Conservation (phyloP, 2,329 filamentous ascomycete genomes). For the Purpureocillium takamizusanense region DNA sequence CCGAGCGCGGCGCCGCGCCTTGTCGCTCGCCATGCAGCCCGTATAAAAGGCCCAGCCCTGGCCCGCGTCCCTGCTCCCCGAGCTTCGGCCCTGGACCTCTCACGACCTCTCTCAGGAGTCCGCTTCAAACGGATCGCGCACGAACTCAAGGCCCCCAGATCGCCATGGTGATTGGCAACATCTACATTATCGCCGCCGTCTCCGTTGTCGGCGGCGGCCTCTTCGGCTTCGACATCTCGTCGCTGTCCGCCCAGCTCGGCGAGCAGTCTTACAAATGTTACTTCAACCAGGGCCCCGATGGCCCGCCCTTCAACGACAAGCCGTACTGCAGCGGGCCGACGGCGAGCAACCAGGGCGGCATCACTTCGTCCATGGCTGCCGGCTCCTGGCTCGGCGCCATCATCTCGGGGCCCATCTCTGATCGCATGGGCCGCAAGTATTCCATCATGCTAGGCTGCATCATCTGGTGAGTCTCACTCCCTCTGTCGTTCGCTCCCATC, state of each 20-base stretch:
- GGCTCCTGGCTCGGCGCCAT: constrained; percentile 42
- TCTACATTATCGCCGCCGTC: constrained; percentile 25
- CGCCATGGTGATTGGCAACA: constrained; percentile 20
- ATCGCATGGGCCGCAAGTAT: constrained; percentile 38
- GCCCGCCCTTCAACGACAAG: constrained; percentile 19
- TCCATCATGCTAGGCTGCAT: constrained; percentile 41
- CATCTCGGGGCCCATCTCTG: constrained; percentile 38
- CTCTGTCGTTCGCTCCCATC: no score
- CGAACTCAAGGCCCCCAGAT: no score
- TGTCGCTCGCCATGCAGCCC: no score
- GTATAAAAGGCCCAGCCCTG: no score
- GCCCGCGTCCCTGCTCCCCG: no score
- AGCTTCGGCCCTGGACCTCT: no score
- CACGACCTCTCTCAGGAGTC: no score
- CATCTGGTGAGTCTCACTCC: constrained; percentile 36
- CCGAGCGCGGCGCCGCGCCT: no score
- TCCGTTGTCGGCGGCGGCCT: constrained; percentile 30
- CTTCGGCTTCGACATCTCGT: constrained; percentile 49
- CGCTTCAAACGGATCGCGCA: no score
- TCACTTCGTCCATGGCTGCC: constrained; percentile 41
- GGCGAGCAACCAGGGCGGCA: constrained; percentile 38
- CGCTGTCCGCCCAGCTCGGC: constrained; percentile 38
- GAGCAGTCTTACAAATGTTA: constrained; percentile 28
- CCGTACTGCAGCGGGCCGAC: constrained; percentile 22
- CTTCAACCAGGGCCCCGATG: constrained; percentile 25